Percentiles rank a stretch among this genome's conserved stretches.
phyloP scores from a whole-genome alignment of 192 early-diverging fungal species.

The Mortierella alpina region DNA sequence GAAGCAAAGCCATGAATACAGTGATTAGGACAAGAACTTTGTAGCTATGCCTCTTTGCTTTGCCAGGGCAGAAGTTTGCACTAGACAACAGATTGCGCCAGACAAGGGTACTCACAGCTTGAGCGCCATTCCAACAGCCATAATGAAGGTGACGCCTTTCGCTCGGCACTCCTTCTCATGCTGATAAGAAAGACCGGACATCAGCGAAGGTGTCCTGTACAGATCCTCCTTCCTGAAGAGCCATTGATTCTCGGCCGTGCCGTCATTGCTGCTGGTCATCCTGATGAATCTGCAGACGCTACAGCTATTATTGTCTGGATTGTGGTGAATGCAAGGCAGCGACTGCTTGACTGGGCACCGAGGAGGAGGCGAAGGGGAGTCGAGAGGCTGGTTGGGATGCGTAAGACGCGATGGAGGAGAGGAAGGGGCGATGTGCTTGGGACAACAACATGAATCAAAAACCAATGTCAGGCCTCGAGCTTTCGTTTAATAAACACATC shows the following conservation, averaged over 20 bases:
- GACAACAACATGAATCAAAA: too few relatives aligned
- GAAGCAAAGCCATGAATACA: background rate
- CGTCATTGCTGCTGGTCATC: constrained; percentile 19
- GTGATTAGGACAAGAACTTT: too few relatives aligned
- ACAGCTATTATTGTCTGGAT: too few relatives aligned
- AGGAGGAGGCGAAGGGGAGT: too few relatives aligned
- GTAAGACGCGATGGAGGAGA: too few relatives aligned
- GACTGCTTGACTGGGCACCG: too few relatives aligned
- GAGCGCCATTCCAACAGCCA: constrained; percentile 51
- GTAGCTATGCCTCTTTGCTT: too few relatives aligned
- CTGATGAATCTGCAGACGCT: background rate
- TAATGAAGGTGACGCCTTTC: constrained; percentile 57
- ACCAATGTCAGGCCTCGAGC: too few relatives aligned
- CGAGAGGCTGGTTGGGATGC: too few relatives aligned
- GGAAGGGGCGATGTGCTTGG: too few relatives aligned
- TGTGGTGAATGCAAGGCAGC: too few relatives aligned
- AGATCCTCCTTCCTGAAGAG: constrained; percentile 69
- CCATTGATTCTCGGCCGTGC: constrained; percentile 60
- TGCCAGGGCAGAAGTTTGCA: background rate
- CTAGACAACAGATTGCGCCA: background rate
- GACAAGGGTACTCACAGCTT: constrained; percentile 33
- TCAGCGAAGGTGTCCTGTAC: constrained; percentile 63
- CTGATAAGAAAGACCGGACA: constrained; percentile 38
- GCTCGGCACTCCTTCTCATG: constrained; percentile 46
- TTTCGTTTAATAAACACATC: too few relatives aligned